Percentiles rank a stretch among this genome's conserved stretches.
phyloP scores from a whole-genome alignment of 1,284 basidiomycete genomes.

The Amylostereum areolatum region DNA sequence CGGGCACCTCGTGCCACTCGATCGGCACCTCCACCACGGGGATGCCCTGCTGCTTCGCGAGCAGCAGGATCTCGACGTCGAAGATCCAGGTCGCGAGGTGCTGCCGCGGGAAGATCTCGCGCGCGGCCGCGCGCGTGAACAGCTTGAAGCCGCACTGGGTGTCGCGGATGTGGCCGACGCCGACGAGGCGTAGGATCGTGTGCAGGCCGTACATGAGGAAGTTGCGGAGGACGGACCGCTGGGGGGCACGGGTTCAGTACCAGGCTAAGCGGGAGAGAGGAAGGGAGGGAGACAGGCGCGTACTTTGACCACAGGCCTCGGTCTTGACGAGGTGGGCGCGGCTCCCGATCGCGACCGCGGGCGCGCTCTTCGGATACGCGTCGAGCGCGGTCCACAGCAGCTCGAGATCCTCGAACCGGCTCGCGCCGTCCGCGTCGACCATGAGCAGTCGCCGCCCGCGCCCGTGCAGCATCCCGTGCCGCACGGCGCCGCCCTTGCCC shows the following conservation, averaged over 20 bases:
- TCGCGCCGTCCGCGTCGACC: conserved; percentile 93
- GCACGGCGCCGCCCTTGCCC: conserved; percentile 90
- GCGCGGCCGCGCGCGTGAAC: conserved; percentile 76
- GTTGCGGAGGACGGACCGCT: conserved; percentile 86
- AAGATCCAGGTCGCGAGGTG: conserved; percentile 91
- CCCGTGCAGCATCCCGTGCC: conserved; percentile 82
- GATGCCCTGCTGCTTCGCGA: conserved; percentile 70
- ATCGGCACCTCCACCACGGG: conserved; percentile 84
- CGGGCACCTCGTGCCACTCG: conserved; percentile 87
- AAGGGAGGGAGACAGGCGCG: not conserved
- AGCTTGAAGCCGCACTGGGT: conserved; percentile 98
- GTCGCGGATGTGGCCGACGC: conserved; percentile 84
- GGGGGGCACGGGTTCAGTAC: conserved; percentile 2
- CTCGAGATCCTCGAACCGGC: conserved; percentile 78
- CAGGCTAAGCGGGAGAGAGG: not conserved
- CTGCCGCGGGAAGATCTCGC: conserved; percentile 76
- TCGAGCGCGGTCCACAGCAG: conserved; percentile 73
- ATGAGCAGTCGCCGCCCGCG: conserved; percentile 80
- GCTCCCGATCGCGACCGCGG: conserved; percentile 78
- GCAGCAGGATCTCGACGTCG: conserved; percentile 90
- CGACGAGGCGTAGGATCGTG: conserved; percentile 75
- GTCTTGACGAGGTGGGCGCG: conserved; percentile 88
- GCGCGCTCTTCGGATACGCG: conserved; percentile 39
- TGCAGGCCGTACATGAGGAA: conserved; percentile 91
- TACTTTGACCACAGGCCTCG: conserved; percentile 79